A percentile compares a stretch with the other conserved stretches of the same genome.
These are phyloP conservation scores for Chaetomium sp. DNA, from an alignment of 2,329 filamentous ascomycete species.

Conservation along the genomic window DNA sequence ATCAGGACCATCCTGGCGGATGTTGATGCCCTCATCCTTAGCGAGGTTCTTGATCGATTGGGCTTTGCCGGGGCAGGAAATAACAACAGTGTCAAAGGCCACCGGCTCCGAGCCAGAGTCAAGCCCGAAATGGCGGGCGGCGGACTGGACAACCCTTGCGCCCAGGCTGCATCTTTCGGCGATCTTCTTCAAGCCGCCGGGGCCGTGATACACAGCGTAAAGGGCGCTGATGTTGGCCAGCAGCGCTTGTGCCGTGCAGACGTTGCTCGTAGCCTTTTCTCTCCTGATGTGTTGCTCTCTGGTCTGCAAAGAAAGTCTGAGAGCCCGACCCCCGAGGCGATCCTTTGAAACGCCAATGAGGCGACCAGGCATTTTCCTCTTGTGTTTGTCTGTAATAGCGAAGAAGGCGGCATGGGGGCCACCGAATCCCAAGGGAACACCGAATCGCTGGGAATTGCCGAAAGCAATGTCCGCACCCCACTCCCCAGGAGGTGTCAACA, in stretches of 20 bases:
- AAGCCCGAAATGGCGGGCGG: slow-evolving; percentile 63
- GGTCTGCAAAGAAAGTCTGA: slow-evolving; percentile 85
- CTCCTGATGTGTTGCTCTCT: slow-evolving; percentile 94
- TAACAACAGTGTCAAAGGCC: slow-evolving; percentile 79
- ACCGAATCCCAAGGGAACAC: slow-evolving; percentile 88
- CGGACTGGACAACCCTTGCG: slow-evolving; percentile 68
- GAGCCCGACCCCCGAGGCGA: slow-evolving; percentile 76
- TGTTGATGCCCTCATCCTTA: slow-evolving; percentile 56
- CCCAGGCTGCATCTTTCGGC: slow-evolving; percentile 75
- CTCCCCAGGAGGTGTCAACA: slow-evolving; percentile 87
- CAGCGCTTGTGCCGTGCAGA: slow-evolving; percentile 92
- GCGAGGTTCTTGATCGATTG: slow-evolving; percentile 56
- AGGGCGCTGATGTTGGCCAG: slow-evolving; percentile 95
- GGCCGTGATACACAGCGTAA: slow-evolving; percentile 93
- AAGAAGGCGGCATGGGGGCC: slow-evolving; percentile 98
- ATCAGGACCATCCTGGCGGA: slow-evolving; percentile 62
- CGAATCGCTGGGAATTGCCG: slow-evolving; percentile 87
- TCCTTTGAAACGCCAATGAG: slow-evolving; percentile 92
- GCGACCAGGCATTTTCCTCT: slow-evolving; percentile 90
- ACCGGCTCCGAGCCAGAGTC: slow-evolving; percentile 58
- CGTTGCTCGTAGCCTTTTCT: slow-evolving; percentile 97
- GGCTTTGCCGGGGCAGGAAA: slow-evolving; percentile 55
- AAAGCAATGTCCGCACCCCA: slow-evolving; percentile 96
- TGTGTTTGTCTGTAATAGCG: slow-evolving; percentile 85
- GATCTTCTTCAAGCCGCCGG: slow-evolving; percentile 78